phyloP scores from a whole-genome alignment of 176 grass and related monocot species.

The sorghum (Sorghum bicolor) region DNA sequence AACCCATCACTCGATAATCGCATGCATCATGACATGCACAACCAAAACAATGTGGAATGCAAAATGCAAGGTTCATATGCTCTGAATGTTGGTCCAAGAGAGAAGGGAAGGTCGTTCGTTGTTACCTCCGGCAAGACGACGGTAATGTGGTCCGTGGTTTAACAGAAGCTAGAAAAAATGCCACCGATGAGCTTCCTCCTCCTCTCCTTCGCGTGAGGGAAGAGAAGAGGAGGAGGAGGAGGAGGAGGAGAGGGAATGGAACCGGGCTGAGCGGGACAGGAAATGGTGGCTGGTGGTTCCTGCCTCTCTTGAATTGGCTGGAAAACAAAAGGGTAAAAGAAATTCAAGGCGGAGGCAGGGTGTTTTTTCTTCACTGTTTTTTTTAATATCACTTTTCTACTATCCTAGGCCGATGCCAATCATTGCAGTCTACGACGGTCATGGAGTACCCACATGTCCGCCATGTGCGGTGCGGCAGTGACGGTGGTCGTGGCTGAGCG shows the following conservation, averaged over 20 bases:
- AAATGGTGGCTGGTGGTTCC: neutral
- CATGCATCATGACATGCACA: neutral
- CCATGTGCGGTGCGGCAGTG: slow-evolving; percentile 13
- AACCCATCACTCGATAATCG: neutral
- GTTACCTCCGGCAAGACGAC: slow-evolving; percentile 25
- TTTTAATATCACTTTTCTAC: slow-evolving; percentile 13
- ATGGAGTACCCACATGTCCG: slow-evolving; percentile 7
- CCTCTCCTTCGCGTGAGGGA: slow-evolving; percentile 25
- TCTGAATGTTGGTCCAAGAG: neutral
- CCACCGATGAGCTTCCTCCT: neutral
- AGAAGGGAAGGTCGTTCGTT: neutral
- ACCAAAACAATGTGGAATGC: neutral
- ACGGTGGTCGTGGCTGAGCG: neutral
- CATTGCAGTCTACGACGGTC: neutral
- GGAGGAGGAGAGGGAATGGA: slow-evolving; percentile 18
- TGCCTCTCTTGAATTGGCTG: neutral
- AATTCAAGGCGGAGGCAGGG: neutral
- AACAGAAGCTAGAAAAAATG: neutral
- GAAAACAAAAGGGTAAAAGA: neutral
- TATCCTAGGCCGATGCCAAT: neutral
- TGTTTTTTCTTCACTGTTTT: neutral
- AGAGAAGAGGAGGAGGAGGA: slow-evolving; percentile 11
- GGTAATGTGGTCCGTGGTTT: too few species aligned
- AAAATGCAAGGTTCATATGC: neutral
- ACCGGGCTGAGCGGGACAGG: neutral